Percentiles rank a stretch among this genome's conserved stretches.
phyloP scores from a whole-genome alignment of 768 basidiomycete genomes.

The Suillus lakei region DNA sequence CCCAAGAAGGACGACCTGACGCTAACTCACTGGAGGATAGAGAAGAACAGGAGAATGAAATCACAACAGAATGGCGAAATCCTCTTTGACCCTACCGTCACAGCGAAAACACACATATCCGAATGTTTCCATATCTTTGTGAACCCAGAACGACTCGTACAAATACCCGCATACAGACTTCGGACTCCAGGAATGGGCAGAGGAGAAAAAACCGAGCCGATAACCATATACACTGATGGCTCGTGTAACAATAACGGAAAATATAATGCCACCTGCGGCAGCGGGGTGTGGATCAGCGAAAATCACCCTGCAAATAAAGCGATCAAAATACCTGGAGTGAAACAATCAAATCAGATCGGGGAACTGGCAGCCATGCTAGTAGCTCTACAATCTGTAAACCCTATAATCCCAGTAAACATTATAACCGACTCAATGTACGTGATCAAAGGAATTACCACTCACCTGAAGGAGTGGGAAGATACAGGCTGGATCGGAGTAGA shows the following conservation, averaged over 20 bases:
- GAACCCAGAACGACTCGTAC: neutral
- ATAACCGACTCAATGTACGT: neutral
- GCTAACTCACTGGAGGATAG: neutral
- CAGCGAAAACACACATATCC: neutral
- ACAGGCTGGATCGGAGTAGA: neutral
- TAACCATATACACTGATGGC: constrained; percentile 31
- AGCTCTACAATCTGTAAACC: neutral
- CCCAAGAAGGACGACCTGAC: neutral
- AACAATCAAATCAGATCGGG: constrained; percentile 16
- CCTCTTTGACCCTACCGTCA: neutral
- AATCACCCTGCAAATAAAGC: neutral
- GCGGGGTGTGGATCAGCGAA: constrained; percentile 9
- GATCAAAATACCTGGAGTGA: neutral
- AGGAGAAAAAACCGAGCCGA: too few relatives aligned
- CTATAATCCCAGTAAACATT: neutral
- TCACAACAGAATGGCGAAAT: neutral
- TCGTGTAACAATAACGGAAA: constrained; percentile 26
- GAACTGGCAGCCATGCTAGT: constrained; percentile 15
- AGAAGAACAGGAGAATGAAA: constrained; percentile 7
- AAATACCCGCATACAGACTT: neutral
- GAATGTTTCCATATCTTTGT: neutral
- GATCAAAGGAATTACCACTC: neutral
- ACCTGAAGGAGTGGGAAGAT: constrained; percentile 7
- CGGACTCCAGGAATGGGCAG: too few relatives aligned
- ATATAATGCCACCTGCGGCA: constrained; percentile 20